Conservation (phyloP, 768 basidiomycete species). For the Leucogyrophana mollusca region DNA sequence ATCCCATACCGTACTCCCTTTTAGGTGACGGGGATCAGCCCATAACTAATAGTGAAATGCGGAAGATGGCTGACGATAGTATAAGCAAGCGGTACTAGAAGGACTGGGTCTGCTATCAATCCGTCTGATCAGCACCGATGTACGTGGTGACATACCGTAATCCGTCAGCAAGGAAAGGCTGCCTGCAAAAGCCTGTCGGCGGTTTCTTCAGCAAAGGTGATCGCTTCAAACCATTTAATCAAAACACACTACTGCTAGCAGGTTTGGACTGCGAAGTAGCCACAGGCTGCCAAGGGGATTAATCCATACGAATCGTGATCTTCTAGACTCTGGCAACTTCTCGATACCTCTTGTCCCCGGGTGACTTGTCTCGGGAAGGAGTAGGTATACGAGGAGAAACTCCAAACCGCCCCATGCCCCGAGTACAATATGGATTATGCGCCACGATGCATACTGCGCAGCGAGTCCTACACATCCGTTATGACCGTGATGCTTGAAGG, state of each 20-base stretch:
- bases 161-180: slow-evolving; percentile 24
- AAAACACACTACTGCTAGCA: slow-evolving; percentile 49
- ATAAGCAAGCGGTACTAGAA: slow-evolving; percentile 62
- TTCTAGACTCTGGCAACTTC: slow-evolving; percentile 28
- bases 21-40: neutral
- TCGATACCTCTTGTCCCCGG: slow-evolving; percentile 58
- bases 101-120: slow-evolving; percentile 16
- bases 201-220: slow-evolving; percentile 29
- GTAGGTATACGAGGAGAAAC: slow-evolving; percentile 38
- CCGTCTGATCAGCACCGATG: neutral
- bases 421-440: slow-evolving; percentile 51
- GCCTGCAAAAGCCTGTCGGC: slow-evolving; percentile 42
- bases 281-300: slow-evolving; percentile 57
- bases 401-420: slow-evolving; percentile 39
- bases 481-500: neutral
- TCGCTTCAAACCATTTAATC: slow-evolving; percentile 14
- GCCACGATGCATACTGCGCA: slow-evolving; percentile 66
- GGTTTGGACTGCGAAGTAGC: slow-evolving; percentile 58
- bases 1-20: slow-evolving; percentile 62
- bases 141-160: slow-evolving; percentile 30
- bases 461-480: slow-evolving; percentile 35
- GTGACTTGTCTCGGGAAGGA: slow-evolving; percentile 69
- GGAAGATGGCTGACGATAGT: slow-evolving; percentile 50
- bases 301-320: slow-evolving; percentile 39
- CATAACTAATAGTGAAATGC: no score